A percentile compares a stretch with the other conserved stretches of the same genome.
phyloP scores from a whole-genome alignment of 768 basidiomycete species.

The Brasilioporus rufonigricans region DNA sequence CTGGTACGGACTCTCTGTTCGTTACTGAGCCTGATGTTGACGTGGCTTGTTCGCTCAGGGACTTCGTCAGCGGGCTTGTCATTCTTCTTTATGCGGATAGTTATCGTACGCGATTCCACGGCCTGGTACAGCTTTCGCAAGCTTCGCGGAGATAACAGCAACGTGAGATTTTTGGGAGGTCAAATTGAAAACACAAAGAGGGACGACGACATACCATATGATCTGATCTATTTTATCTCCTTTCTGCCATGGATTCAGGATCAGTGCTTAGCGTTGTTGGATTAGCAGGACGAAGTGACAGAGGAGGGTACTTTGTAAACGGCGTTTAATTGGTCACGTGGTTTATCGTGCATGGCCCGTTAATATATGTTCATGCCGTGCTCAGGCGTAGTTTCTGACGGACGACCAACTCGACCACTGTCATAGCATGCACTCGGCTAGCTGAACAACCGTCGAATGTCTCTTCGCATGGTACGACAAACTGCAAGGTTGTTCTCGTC shows the following conservation, averaged over 20 bases:
- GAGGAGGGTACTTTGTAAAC: too few relatives aligned
- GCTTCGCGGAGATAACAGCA: slow-evolving; percentile 35
- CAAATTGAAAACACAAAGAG: background rate
- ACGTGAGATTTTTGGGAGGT: background rate
- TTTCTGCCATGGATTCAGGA: slow-evolving; percentile 9
- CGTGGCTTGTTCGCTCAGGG: slow-evolving; percentile 33
- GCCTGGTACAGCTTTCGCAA: slow-evolving; percentile 38
- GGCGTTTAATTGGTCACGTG: slow-evolving; percentile 18
- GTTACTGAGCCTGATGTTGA: background rate
- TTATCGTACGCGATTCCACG: slow-evolving; percentile 43
- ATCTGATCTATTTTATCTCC: slow-evolving; percentile 13
- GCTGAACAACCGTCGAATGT: slow-evolving; percentile 12
- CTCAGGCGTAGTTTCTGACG: background rate
- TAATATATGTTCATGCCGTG: background rate
- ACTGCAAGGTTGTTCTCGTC: slow-evolving; percentile 16
- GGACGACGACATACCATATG: slow-evolving; percentile 19
- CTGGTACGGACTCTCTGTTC: slow-evolving; percentile 52
- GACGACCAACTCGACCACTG: background rate
- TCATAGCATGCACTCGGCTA: slow-evolving; percentile 16
- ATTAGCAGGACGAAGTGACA: background rate
- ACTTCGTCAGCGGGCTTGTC: slow-evolving; percentile 49
- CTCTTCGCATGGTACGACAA: slow-evolving; percentile 24
- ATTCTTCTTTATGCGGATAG: slow-evolving; percentile 48
- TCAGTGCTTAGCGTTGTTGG: background rate
- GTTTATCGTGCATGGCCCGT: background rate